Evolutionary conservation across 2,329 filamentous ascomycete species (phyloP), one percentile per base, ranked within the genome.

Genomic region (Clonostachys solani): DNA sequence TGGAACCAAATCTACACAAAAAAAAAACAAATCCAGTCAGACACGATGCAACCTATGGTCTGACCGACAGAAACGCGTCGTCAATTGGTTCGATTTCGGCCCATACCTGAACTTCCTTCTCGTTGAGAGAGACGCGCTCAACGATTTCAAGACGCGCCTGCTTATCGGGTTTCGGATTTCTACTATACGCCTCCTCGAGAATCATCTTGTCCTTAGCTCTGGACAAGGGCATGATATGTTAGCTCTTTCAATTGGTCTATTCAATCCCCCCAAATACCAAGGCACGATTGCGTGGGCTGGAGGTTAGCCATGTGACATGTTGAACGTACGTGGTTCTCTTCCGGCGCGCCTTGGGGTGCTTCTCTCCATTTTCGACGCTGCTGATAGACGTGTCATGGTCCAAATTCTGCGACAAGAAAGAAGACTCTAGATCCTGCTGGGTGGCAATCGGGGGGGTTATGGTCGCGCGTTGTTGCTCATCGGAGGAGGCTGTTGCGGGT

Each of bases 41-140:
- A 29, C 23, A 29, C 23, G 9, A 3, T 29, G 23, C 23, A 29
- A 29, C 23, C 23, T 29, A 43, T 38, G 33, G 40, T 35, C 44
- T 38, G 44, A 10, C 23, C 18, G 15, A n/a, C 7, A 13, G 16
- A 12, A 18, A 47, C 37, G 36, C 45, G 37, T 38, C 43, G 40
- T 17, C 37, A 29, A 35, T 33, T 41, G 13, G 45, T 18, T 34
- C 33, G 35, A 18, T 45, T 23, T 13, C 10, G 17, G 17, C 12
- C 36, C 85, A 67, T 72, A 96, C 92, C 83, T 96, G 92, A 36
- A 96, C 90, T 73, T 96, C 92, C 67, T 96, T 96, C 72, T 96
- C 92, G 55, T 89, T 92, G 53, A 97, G 77, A 19, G 89, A 87
- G 51, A 96, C 91, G 67, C 84, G 87, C 68, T 82, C 81, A 50